phyloP scores from a whole-genome alignment of 768 basidiomycete genomes.

The Leccinum subgranulosum region DNA sequence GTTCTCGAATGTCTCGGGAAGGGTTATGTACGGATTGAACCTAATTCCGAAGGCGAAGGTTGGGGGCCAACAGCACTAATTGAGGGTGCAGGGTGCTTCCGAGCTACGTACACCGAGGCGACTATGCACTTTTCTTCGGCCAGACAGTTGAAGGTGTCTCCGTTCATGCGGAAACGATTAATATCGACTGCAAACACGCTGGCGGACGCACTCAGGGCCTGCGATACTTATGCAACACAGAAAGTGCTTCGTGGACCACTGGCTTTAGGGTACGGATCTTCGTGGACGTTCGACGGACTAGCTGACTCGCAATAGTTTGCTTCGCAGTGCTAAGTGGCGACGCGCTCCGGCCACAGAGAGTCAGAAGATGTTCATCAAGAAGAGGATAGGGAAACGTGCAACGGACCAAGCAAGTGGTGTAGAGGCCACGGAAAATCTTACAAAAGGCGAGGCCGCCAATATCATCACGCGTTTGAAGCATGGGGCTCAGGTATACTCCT shows the following conservation, averaged over 20 bases:
- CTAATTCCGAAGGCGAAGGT: slow-evolving; percentile 37
- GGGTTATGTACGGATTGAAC: slow-evolving; percentile 66
- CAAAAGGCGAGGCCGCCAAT: slow-evolving; percentile 77
- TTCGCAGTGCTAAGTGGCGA: slow-evolving; percentile 67
- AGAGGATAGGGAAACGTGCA: slow-evolving; percentile 43
- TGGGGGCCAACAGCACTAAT: slow-evolving; percentile 3
- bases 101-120: slow-evolving; percentile 54
- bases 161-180: slow-evolving; percentile 49
- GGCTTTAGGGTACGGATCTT: slow-evolving; percentile 43
- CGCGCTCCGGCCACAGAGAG: slow-evolving; percentile 53
- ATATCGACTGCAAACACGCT: slow-evolving; percentile 56
- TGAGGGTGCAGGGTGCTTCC: slow-evolving; percentile 33
- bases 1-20: slow-evolving; percentile 73
- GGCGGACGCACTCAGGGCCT: slow-evolving; percentile 58
- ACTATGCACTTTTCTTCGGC: slow-evolving; percentile 46
- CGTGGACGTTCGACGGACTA: background rate
- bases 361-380: slow-evolving; percentile 57
- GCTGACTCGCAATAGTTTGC: slow-evolving; percentile 41
- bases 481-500: slow-evolving; percentile 58
- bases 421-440: slow-evolving; percentile 43
- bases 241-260: slow-evolving; percentile 53
- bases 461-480: slow-evolving; percentile 76
- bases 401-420: slow-evolving; percentile 16
- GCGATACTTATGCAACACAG: slow-evolving; percentile 60
- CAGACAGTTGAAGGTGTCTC: slow-evolving; percentile 43